Evolutionary conservation across 2,329 filamentous ascomycete species (phyloP), one percentile per base, ranked within the genome.

Genomic region (Alternaria rosae): DNA sequence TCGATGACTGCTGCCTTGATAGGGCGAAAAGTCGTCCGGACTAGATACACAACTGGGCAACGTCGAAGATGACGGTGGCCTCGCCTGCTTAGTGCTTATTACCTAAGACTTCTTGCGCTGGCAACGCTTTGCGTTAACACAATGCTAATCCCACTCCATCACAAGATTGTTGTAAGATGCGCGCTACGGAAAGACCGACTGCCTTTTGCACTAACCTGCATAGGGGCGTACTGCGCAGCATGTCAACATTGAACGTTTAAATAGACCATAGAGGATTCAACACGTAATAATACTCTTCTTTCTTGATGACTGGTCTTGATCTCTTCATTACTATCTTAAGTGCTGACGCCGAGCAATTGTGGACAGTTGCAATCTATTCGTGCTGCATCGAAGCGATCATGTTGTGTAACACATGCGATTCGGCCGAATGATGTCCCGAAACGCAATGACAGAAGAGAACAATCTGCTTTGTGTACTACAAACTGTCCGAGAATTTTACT

Each of bases 81-180:
- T 44, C 10, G 13, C 26, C 28, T 17, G 6, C 23, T 44, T 56
- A 50, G 52, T 30, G 57, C 57, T 56, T 56, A 55, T 56, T 30
- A 28, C 26, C 52, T 21, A 56, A 35, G 15, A 50, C 25, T n/a
- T 51, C 11, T 38, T 32, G 20, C 47, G 20, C 47, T 51, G 20
- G 20, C 20, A 5, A 12, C 28, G 15, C 7, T 15, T 20, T 48
- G 42, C 9, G n/a, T 47, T 50, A 20, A 21, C n/a, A 28, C 21
- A 21, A 13, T 54, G 6, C 15, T 11, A 21, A 20, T 23, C 10
- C 43, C 26, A 11, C n/a, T 13, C 5, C 23, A 21, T 20, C 15
- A 35, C 9, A 11, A n/a, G 7, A 15, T 41, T 45, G 41, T 26
- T 43, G 20, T 41, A 11, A 25, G 26, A 20, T n/a, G 8, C 3